Conservation (phyloP, 2,329 filamentous ascomycete genomes). For the Triangularia setosa region DNA sequence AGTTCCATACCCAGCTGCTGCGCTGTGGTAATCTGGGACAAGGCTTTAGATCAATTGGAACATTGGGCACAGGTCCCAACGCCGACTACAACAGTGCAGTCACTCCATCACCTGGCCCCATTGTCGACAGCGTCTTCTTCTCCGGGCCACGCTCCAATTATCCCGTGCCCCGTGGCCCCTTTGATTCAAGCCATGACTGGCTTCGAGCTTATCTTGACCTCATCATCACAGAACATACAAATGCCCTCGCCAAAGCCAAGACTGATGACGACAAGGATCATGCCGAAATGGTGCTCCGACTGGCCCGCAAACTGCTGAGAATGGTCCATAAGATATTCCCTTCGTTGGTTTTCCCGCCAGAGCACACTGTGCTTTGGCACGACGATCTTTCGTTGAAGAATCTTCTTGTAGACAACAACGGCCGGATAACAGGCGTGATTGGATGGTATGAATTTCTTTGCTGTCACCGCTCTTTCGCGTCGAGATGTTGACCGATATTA, state of each 20-base stretch:
- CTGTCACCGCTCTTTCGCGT: conserved; percentile 6
- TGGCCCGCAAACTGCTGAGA: conserved; percentile 28
- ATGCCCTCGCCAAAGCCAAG: conserved; percentile 17
- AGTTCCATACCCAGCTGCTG: conserved; percentile 30
- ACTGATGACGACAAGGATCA: conserved; percentile 32
- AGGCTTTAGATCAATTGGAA: conserved; percentile 27
- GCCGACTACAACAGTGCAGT: background rate
- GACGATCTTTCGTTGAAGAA: conserved; percentile 39
- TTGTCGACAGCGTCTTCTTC: conserved; percentile 36
- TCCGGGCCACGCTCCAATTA: conserved; percentile 31
- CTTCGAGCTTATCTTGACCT: conserved; percentile 32
- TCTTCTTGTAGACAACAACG: conserved; percentile 37
- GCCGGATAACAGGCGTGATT: conserved; percentile 35
- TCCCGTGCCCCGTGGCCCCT: conserved; percentile 35
- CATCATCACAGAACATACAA: conserved; percentile 29
- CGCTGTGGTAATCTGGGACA: conserved; percentile 18
- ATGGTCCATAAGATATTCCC: conserved; percentile 34
- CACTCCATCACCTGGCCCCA: conserved; percentile 22
- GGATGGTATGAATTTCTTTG: conserved; percentile 32
- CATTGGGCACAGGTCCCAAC: conserved; percentile 18
- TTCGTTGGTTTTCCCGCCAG: conserved; percentile 19
- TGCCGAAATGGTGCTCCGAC: conserved; percentile 25
- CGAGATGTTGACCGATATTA: background rate
- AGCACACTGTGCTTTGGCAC: conserved; percentile 35
- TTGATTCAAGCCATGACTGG: conserved; percentile 37